These are phyloP conservation scores for Chytriomyces hyalinus DNA, from an alignment of 192 early-diverging fungal species.

Conservation along the genomic window DNA sequence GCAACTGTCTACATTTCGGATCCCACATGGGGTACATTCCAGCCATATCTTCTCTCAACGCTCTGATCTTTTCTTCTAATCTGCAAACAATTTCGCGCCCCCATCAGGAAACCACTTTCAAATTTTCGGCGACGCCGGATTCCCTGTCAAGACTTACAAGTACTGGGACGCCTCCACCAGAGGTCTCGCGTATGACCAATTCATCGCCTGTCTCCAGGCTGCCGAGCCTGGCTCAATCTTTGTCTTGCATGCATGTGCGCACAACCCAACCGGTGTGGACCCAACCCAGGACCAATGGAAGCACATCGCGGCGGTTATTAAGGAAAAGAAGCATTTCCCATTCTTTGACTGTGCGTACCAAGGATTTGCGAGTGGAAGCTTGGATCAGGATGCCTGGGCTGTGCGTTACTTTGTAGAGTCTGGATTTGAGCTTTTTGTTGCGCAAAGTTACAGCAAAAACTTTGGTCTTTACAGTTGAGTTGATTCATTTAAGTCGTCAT, in stretches of 20 bases:
- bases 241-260: conserved; percentile 94
- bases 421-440: conserved; percentile 89
- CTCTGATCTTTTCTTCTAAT: not conserved
- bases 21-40: conserved; percentile 88
- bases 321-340: conserved; percentile 78
- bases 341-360: conserved; percentile 99
- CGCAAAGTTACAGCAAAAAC: conserved; percentile 98
- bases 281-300: conserved; percentile 94
- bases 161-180: conserved; percentile 87
- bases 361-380: conserved; percentile 93
- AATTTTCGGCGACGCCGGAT: conserved; percentile 87
- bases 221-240: conserved; percentile 85
- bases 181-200: conserved; percentile 78
- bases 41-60: not conserved
- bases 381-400: conserved; percentile 90
- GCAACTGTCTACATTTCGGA: conserved; percentile 86
- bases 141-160: conserved; percentile 81
- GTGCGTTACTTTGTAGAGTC: conserved; percentile 90
- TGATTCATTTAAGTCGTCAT: not conserved
- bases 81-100: not conserved
- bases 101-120: conserved; percentile 78
- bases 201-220: conserved; percentile 68
- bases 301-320: conserved; percentile 83
- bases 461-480: conserved; percentile 89
- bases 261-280: conserved; percentile 99